Evolutionary conservation across 78 protist genomes (phyloP).

Genomic region (Emiliania huxleyi): DNA sequence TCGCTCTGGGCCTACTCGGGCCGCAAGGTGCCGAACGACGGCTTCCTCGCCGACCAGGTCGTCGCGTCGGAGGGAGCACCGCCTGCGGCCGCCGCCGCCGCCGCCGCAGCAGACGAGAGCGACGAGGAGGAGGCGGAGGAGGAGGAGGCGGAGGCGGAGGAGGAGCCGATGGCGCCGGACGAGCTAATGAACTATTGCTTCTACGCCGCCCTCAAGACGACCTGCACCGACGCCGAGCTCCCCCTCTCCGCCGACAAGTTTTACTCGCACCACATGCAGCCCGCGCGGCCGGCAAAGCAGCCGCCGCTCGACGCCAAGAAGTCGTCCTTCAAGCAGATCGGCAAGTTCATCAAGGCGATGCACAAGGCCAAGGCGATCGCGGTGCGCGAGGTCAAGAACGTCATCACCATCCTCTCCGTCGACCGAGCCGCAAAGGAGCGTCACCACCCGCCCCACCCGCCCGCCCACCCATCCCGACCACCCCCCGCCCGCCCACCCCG

Average conservation of each 20-base stretch:
- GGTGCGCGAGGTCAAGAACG: constrained; percentile 9
- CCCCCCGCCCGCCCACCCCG: no score
- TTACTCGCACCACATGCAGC: constrained; percentile 26
- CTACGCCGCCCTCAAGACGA: constrained; percentile 6
- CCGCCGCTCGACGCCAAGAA: neutral
- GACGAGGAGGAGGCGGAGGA: neutral
- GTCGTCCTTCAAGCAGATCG: neutral
- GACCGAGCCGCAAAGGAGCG: neutral
- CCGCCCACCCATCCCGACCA: no score
- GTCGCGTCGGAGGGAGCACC: neutral
- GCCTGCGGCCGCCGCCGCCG: neutral
- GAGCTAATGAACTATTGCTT: neutral
- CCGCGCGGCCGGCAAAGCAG: neutral
- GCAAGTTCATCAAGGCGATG: neutral
- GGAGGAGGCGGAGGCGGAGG: neutral
- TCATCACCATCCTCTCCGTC: constrained; percentile 21
- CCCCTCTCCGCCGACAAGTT: neutral
- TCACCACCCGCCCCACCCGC: no score
- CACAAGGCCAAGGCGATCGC: neutral
- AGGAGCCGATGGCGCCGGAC: neutral
- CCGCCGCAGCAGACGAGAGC: neutral
- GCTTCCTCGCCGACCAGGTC: neutral
- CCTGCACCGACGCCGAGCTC: neutral
- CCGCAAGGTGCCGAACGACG: constrained; percentile 15
- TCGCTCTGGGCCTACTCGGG: neutral